Evolutionary conservation across 192 early-diverging fungal species (phyloP), one percentile per base, ranked within the genome.

Genomic region (Coemansia sp.): DNA sequence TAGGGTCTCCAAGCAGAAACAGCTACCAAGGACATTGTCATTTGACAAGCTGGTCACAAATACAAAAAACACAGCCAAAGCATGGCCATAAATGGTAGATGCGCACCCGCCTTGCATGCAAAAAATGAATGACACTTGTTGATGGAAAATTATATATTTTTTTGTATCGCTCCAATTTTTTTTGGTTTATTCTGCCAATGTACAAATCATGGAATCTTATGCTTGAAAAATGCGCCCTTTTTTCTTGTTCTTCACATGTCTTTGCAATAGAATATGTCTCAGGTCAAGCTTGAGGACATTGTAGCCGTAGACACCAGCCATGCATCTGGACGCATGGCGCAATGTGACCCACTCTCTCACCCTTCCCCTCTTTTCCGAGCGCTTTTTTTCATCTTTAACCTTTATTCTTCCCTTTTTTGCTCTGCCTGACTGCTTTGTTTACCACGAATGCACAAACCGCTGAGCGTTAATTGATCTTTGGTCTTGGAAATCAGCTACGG

Each of bases 271-370:
- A 14, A 5, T 16, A 45, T 45, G 42, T 45, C 16, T 45, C 42
- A 45, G 16, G 10, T 14, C 2, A 14, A 45, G 42, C 10, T 11
- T 11, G 10, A 45, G 42, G 42, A 45, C 8, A 45, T 45, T 45
- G 42, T 45, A 45, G 42, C 42, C 34, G 6, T 10, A 58, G 36
- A 48, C 54, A 51, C 8, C 38, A n/a, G 42, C 55, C 64, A 58
- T 66, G 64, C 63, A 48, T 65, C 20, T 30, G 16, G 25, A 65
- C 33, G 56, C 56, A 58, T 58, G 56, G 56, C 56, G 56, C 56
- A 38, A 40, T 33, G 32, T 58, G 56, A 58, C 56, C 56, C 16
- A 3, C 31, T n/a, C 7, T 20, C n/a, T n/a, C n/a, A n/a, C n/a
- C n/a, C n/a, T 20, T 12, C 2, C 1, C 11, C 14, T 58, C 6